Percentiles rank a stretch among this genome's conserved stretches.
These are phyloP conservation scores for Hysterangium stoloniferum DNA, from an alignment of 768 basidiomycete species.

Conservation along the genomic window DNA sequence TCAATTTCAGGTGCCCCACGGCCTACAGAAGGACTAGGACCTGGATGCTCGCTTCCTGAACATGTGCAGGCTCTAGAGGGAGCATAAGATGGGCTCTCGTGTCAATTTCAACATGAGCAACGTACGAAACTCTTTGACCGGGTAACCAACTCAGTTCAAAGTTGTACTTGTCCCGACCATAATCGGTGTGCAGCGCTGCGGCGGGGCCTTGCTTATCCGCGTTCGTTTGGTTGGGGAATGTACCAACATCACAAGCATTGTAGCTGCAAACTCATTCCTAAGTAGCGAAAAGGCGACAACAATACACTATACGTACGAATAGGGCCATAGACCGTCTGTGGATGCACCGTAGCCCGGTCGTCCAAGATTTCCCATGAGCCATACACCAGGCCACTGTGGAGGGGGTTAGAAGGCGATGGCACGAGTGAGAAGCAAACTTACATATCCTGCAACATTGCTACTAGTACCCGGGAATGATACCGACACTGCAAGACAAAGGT, in stretches of 20 bases:
- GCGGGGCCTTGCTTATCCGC: conserved; percentile 34
- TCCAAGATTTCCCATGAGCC: conserved; percentile 87
- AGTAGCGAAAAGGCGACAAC: background rate
- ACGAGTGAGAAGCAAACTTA: conserved; percentile 20
- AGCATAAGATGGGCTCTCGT: background rate
- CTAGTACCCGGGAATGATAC: conserved; percentile 53
- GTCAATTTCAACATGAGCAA: conserved; percentile 6
- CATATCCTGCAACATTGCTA: conserved; percentile 40
- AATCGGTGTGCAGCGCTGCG: conserved; percentile 48
- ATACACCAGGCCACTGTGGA: conserved; percentile 70
- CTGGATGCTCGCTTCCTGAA: conserved; percentile 68
- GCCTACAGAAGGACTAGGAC: conserved; percentile 44
- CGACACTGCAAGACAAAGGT: conserved; percentile 35
- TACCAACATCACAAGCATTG: conserved; percentile 51
- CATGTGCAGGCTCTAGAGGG: conserved; percentile 65
- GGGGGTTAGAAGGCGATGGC: background rate
- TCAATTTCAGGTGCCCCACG: conserved; percentile 81
- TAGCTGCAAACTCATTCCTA: conserved; percentile 28
- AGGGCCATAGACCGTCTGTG: conserved; percentile 80
- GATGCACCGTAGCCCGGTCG: conserved; percentile 74
- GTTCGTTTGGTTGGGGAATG: conserved; percentile 43
- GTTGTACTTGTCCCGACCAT: conserved; percentile 44
- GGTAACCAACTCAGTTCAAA: conserved; percentile 62
- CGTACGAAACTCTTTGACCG: conserved; percentile 70
- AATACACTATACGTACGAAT: conserved; percentile 22